These are phyloP conservation scores for Silene uniflora DNA, from an alignment of 148 eudicot species.

Conservation along the genomic window DNA sequence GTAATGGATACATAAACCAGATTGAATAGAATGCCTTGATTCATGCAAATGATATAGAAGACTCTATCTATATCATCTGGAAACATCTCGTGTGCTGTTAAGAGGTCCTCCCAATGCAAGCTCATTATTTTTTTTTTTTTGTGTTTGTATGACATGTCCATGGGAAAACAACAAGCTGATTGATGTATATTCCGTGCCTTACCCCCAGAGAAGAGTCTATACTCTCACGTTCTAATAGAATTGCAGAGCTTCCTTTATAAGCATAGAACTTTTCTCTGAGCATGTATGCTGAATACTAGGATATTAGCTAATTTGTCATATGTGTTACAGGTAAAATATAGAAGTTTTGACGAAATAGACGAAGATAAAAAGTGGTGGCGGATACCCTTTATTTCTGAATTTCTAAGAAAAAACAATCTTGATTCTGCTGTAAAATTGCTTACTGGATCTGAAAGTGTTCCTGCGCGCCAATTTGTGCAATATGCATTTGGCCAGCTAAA, in stretches of 20 bases:
- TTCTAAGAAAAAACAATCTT: conserved; percentile 59
- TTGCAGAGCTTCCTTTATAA: neutral
- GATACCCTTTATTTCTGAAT: conserved; percentile 76
- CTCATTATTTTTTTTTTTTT: too few relatives aligned
- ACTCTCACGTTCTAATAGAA: neutral
- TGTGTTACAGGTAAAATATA: conserved; percentile 57
- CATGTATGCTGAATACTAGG: neutral
- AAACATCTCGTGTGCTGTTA: neutral
- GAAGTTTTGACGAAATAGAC: conserved; percentile 72
- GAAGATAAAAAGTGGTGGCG: conserved; percentile 85
- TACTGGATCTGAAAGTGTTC: conserved; percentile 82
- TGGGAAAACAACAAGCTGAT: conserved; percentile 1
- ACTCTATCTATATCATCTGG: neutral
- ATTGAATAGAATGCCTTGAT: neutral
- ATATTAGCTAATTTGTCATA: conserved; percentile 8
- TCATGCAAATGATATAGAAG: neutral
- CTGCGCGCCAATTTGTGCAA: conserved; percentile 85
- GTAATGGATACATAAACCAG: neutral
- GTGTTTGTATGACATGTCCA: neutral
- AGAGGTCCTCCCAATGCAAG: neutral
- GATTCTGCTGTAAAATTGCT: conserved; percentile 71
- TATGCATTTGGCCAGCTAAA: conserved; percentile 81
- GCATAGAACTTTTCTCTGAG: neutral
- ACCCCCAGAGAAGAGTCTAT: neutral
- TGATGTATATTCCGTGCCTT: neutral